A percentile compares a stretch with the other conserved stretches of the same genome.
phyloP scores from a whole-genome alignment of 176 grass and related monocot genomes.

The Cenchrus fungigraminus region DNA sequence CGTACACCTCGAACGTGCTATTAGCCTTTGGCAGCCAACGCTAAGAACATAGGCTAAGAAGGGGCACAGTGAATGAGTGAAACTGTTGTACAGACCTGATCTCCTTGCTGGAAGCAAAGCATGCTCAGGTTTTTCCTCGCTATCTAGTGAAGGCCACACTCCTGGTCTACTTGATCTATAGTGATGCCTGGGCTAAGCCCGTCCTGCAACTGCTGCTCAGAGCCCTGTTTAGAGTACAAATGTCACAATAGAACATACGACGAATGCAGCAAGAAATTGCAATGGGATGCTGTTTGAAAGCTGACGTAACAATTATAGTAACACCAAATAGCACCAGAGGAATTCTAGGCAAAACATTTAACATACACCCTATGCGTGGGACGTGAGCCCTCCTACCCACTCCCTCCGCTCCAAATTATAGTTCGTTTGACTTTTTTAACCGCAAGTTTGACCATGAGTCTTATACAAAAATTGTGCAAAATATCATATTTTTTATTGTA shows the following conservation, averaged over 20 bases:
- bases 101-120: constrained; percentile 32
- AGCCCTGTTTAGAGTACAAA: constrained; percentile 39
- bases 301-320: background rate
- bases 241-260: background rate
- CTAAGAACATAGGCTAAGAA: constrained; percentile 13
- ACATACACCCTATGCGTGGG: no score
- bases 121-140: constrained; percentile 26
- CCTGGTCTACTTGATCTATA: constrained; percentile 50
- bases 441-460: no score
- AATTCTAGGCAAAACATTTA: no score
- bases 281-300: background rate
- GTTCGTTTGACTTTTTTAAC: no score
- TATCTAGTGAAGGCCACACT: constrained; percentile 49
- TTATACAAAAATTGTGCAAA: no score
- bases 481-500: no score
- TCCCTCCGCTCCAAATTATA: no score
- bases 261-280: no score
- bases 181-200: constrained; percentile 57
- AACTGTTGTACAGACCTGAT: constrained; percentile 51
- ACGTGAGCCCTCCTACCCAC: no score
- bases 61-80: constrained; percentile 6
- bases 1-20: constrained; percentile 27
- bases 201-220: constrained; percentile 60
- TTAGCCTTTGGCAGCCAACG: constrained; percentile 28
- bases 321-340: background rate